Evolutionary conservation across 2,329 filamentous ascomycete genomes (phyloP).

Genomic region (Aspergillus persii): DNA sequence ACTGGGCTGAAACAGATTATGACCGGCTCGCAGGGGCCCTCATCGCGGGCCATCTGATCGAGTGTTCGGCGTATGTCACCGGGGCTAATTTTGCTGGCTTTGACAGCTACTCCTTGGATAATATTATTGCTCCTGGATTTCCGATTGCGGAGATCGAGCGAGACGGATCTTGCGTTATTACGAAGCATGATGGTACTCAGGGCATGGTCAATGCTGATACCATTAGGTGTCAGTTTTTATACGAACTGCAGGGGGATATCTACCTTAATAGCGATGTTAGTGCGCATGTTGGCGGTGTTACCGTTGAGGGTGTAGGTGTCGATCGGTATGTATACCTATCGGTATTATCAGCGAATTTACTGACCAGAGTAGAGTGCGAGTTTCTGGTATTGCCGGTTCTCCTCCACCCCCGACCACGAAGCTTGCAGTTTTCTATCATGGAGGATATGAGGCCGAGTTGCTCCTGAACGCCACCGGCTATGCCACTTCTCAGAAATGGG

Average conservation of each 20-base stretch:
- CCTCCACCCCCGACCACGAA: constrained; percentile 54
- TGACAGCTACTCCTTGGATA: constrained; percentile 39
- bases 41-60: constrained; percentile 54
- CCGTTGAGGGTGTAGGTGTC: constrained; percentile 35
- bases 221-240: constrained; percentile 50
- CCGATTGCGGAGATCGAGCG: constrained; percentile 51
- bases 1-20: constrained; percentile 50
- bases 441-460: constrained; percentile 49
- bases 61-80: constrained; percentile 55
- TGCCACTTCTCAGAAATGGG: constrained; percentile 49
- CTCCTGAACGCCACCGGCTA: constrained; percentile 50
- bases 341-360: not conserved
- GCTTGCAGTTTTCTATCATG: constrained; percentile 51
- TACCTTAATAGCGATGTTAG: constrained; percentile 51
- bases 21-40: constrained; percentile 52
- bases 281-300: constrained; percentile 40
- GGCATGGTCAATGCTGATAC: constrained; percentile 42
- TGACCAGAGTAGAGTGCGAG: constrained; percentile 31
- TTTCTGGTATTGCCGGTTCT: constrained; percentile 43
- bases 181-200: constrained; percentile 48
- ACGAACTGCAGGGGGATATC: constrained; percentile 49
- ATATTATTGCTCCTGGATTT: constrained; percentile 45
- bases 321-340: constrained; percentile 20
- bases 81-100: constrained; percentile 56
- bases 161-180: constrained; percentile 49